Base-by-base conservation (phyloP, 2,329 filamentous ascomycete species). In the Ceratocystiopsis brevicomis region DNA sequence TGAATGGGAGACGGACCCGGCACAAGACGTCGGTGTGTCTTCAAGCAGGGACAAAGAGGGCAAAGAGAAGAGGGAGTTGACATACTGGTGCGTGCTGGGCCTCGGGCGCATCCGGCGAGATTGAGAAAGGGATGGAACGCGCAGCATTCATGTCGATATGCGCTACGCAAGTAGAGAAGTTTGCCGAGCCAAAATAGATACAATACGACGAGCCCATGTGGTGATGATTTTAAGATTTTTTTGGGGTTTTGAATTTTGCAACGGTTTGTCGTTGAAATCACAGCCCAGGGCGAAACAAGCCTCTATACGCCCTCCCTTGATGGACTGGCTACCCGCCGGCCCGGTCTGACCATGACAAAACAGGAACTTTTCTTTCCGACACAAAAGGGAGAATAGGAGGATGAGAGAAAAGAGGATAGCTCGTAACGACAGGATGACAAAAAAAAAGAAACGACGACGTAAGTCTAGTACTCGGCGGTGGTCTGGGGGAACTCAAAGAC, bases 401-500 rank as follows among this genome's bases (percentile, higher is more conserved):
- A 21, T 21, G 19, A 21, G 19, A 21, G 19, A 21, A 33, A 33
- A 21, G 19, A 21, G 19, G 6, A 21, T 21, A 30, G 25, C 25
- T 30, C 25, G 25, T 30, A 30, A 30, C 25, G 25, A 34, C 13
- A 34, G 12, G 12, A 13, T 15, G 13, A 34, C 33, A 34, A 34
- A 5, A 34, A 34, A 5, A 34, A 34, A 34, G 13, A 3, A 34
- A 2, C 33, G 12, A 34, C 33, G 15, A 9, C 13, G 33, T 3
- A 13, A 34, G 33, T 34, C 72, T 90, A 93, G 71, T 82, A 92
- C 63, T 94, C 87, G 56, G 75, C 59, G 60, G 71, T 66, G 61
- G 73, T 74, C 73, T 92, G 82, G 59, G 90, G 90, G 79, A 98
- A 98, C 79, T 98, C 90, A 64, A 98, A 98, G 68, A 79, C 78